Conservation (phyloP, 2,329 filamentous ascomycete species). For the Raffaelea albimanens region DNA sequence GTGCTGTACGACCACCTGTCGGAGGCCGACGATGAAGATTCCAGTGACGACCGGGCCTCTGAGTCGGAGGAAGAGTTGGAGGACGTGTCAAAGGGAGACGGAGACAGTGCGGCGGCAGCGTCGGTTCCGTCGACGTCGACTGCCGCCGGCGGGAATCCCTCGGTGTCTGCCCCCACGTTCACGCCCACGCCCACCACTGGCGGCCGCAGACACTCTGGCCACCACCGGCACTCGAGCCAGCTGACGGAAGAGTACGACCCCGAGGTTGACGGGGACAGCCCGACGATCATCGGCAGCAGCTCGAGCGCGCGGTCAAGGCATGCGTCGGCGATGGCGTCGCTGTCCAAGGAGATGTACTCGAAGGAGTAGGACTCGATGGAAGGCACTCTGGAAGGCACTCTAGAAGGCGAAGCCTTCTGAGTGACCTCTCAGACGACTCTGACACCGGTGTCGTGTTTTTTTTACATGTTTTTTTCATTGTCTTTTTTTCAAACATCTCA, state of each 20-base stretch:
- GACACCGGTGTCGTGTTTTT: too few species aligned
- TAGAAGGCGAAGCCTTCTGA: too few species aligned
- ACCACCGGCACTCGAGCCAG: too few species aligned
- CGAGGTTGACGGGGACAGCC: constrained; percentile 31
- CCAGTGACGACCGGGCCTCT: too few species aligned
- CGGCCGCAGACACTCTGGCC: too few species aligned
- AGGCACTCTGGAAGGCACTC: not conserved
- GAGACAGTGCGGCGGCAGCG: not conserved
- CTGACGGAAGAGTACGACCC: constrained; percentile 39
- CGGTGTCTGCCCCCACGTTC: not conserved
- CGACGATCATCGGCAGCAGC: constrained; percentile 28
- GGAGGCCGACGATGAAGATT: constrained; percentile 7
- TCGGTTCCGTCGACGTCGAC: not conserved
- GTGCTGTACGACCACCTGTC: constrained; percentile 11
- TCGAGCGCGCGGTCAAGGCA: constrained; percentile 20
- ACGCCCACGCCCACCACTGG: too few species aligned
- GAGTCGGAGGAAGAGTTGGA: not conserved
- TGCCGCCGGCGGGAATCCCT: not conserved
- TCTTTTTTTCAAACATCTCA: not conserved
- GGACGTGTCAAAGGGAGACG: not conserved
- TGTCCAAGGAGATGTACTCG: constrained; percentile 23
- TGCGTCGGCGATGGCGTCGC: constrained; percentile 7
- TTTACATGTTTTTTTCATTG: not conserved
- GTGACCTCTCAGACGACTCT: too few species aligned
- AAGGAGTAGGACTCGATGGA: not conserved